Conservation (phyloP, 768 basidiomycete genomes). For the Chalciporus pseudorubinellus region DNA sequence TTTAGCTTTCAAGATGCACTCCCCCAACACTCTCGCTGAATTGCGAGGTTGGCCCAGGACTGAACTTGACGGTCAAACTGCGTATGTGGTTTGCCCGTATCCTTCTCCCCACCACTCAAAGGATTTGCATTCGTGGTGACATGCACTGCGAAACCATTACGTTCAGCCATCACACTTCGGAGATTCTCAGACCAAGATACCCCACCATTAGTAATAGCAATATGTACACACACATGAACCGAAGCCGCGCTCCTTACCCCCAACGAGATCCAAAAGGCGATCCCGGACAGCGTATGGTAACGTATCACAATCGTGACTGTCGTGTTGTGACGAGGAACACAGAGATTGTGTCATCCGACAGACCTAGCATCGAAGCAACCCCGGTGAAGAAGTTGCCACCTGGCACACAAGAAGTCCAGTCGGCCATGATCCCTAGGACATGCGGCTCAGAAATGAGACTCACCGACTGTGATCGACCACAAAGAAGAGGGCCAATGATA, state of each 20-base stretch:
- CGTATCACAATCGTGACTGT: constrained; percentile 21
- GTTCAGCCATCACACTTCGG: background rate
- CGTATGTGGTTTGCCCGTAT: constrained; percentile 2
- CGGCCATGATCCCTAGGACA: constrained; percentile 17
- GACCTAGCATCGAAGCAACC: constrained; percentile 10
- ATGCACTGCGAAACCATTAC: constrained; percentile 14
- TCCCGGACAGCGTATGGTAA: constrained; percentile 21
- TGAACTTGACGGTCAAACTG: constrained; percentile 15
- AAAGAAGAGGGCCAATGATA: constrained; percentile 18
- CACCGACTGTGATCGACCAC: constrained; percentile 27
- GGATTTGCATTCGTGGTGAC: constrained; percentile 26
- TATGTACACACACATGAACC: constrained; percentile 21
- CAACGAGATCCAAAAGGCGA: constrained; percentile 25
- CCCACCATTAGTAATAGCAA: constrained; percentile 15
- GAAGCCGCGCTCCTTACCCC: constrained; percentile 14
- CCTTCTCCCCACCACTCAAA: constrained; percentile 20
- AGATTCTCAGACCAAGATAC: background rate
- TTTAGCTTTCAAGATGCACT: background rate
- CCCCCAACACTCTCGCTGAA: background rate
- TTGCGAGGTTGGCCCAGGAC: background rate
- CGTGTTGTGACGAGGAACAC: constrained; percentile 21
- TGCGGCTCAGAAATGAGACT: background rate
- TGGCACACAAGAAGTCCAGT: constrained; percentile 15
- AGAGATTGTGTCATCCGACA: constrained; percentile 20
- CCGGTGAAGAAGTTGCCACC: constrained; percentile 20